Evolutionary conservation across 1,284 basidiomycete species (phyloP).

Genomic region (Ustilago hordei): DNA sequence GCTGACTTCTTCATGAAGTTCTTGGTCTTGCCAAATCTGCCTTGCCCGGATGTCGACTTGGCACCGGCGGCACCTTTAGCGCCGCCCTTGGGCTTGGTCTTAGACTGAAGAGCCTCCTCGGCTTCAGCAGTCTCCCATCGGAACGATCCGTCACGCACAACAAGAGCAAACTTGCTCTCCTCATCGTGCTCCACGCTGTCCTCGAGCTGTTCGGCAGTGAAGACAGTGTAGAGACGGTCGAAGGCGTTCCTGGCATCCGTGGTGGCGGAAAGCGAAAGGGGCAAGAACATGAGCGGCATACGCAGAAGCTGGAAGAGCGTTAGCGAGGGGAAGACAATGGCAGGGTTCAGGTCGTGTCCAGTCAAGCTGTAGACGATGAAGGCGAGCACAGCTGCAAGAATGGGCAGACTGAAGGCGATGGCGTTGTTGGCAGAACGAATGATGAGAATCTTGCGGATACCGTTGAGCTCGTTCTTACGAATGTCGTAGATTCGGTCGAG

Average conservation of each 20-base stretch:
- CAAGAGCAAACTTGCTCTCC: constrained; percentile 49
- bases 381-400: constrained; percentile 83
- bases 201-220: constrained; percentile 76
- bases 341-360: constrained; percentile 77
- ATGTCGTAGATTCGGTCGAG: constrained; percentile 78
- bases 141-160: constrained; percentile 49
- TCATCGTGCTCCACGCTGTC: constrained; percentile 79
- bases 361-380: constrained; percentile 84
- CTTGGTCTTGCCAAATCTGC: constrained; percentile 44
- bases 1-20: constrained; percentile 29
- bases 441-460: constrained; percentile 81
- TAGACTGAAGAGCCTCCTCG: constrained; percentile 33
- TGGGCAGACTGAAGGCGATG: constrained; percentile 78
- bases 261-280: constrained; percentile 64
- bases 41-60: constrained; percentile 10
- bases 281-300: constrained; percentile 78
- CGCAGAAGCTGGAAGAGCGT: constrained; percentile 74
- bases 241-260: constrained; percentile 66
- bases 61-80: constrained; percentile 19
- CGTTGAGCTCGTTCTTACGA: constrained; percentile 80
- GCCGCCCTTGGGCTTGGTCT: constrained; percentile 29
- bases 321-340: constrained; percentile 71
- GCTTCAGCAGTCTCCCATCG: constrained; percentile 58
- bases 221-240: constrained; percentile 71
- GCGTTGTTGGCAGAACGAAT: constrained; percentile 80